A percentile compares a stretch with the other conserved stretches of the same genome.
Conservation (phyloP, 2,329 filamentous ascomycete species). For the Trichophyton rubrum region DNA sequence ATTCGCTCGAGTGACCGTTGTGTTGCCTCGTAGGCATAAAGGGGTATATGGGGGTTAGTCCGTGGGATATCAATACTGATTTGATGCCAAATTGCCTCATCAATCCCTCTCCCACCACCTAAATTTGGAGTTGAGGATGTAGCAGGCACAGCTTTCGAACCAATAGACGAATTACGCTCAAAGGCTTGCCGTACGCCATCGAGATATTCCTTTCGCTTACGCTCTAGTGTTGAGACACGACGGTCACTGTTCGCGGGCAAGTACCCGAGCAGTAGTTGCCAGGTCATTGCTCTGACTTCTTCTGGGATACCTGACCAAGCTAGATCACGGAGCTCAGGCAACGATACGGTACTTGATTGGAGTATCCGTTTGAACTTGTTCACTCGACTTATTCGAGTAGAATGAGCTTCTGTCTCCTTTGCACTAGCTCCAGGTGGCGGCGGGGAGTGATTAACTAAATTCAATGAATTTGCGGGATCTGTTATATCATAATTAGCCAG, state of each 20-base stretch:
- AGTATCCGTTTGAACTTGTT: constrained; percentile 98
- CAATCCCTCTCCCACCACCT: constrained; percentile 60
- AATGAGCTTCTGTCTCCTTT: constrained; percentile 77
- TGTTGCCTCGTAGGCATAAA: constrained; percentile 93
- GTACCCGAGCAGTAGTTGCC: constrained; percentile 91
- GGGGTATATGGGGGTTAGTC: constrained; percentile 87
- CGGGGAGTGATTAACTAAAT: constrained; percentile 80
- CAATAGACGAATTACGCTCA: constrained; percentile 39
- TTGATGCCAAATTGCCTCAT: constrained; percentile 98
- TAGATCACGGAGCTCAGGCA: constrained; percentile 68
- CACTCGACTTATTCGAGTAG: constrained; percentile 78
- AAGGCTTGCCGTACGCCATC: constrained; percentile 69
- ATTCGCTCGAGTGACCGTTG: constrained; percentile 90
- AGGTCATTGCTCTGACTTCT: constrained; percentile 97
- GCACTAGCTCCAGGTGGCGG: constrained; percentile 59
- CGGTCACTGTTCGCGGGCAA: constrained; percentile 93
- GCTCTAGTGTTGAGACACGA: constrained; percentile 74
- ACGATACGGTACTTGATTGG: constrained; percentile 77
- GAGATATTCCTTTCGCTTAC: constrained; percentile 91
- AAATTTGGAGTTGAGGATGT: constrained; percentile 26
- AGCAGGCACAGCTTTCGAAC: constrained; percentile 27
- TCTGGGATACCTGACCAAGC: constrained; percentile 92
- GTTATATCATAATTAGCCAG: neutral
- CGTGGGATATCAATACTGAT: constrained; percentile 97
- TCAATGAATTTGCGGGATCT: constrained; percentile 81